Evolutionary conservation across 495 filamentous ascomycete species (phyloP), one percentile per base, ranked within the genome.

Genomic region (Penicillium taxi): DNA sequence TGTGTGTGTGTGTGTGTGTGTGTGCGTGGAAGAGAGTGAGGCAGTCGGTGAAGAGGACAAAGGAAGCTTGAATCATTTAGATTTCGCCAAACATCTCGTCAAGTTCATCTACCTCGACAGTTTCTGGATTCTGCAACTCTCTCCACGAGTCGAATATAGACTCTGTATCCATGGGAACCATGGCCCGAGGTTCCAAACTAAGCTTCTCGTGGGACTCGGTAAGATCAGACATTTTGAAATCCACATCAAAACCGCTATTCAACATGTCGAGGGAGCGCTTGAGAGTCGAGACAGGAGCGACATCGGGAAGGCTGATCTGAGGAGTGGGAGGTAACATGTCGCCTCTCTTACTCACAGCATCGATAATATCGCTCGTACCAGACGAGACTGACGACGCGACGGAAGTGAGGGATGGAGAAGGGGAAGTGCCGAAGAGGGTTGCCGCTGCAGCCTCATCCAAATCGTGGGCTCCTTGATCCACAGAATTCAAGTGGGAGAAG

Each of bases 31-130:
- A 18, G 27, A 17, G 22, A 28, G 27, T 19, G n/a, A n/a, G n/a
- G n/a, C n/a, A n/a, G n/a, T n/a, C n/a, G n/a, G n/a, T 14, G 11
- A n/a, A 36, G 25, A 31, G 18, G 6, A 24, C 23, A 26, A 5
- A n/a, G 13, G 12, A 13, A n/a, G n/a, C n/a, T n/a, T 22, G 36
- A 34, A 38, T 24, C 17, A 37, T 44, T 62, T 52, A 70, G 48
- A 70, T 61, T 45, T 68, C 66, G 34, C 57, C 66, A 56, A 98
- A 75, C 65, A 96, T 73, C 39, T 87, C 80, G 54, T 98, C 91
- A 2, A 98, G 74, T 69, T 98, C 91, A 29, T 93, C 84, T 22
- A 98, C 72, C 61, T 86, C 86, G 33, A 98, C 78, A 35, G 76
- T 85, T 61, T 96, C 91, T 1, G 87, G 88, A 58, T 81, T 90